Evolutionary conservation across 768 basidiomycete species (phyloP).

Genomic region (Candolleomyces efflorescens): DNA sequence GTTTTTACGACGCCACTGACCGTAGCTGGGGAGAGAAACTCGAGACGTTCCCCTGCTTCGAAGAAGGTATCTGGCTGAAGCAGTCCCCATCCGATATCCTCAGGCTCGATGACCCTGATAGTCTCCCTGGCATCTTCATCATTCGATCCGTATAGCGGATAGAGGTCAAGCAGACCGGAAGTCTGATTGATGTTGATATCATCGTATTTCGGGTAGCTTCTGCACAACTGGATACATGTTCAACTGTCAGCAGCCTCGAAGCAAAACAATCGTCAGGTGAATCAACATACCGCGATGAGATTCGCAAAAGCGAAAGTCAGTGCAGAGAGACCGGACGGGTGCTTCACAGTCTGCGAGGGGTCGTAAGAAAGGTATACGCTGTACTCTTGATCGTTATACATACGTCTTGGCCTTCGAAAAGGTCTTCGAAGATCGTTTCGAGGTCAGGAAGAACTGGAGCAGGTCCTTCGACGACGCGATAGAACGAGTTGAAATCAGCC

Average conservation of each 20-base stretch:
- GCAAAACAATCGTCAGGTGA: neutral
- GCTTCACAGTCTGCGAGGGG: constrained; percentile 20
- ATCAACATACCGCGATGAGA: constrained; percentile 36
- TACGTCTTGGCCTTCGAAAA: neutral
- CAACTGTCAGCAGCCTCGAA: constrained; percentile 52
- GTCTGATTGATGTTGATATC: constrained; percentile 45
- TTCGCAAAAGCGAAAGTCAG: constrained; percentile 66
- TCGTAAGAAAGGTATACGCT: neutral
- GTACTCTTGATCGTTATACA: neutral
- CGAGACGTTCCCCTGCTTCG: constrained; percentile 38
- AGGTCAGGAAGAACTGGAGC: neutral
- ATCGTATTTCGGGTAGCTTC: constrained; percentile 52
- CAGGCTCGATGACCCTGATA: constrained; percentile 33
- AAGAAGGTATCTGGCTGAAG: constrained; percentile 52
- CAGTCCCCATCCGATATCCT: constrained; percentile 42
- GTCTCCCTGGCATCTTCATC: constrained; percentile 27
- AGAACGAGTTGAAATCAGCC: neutral
- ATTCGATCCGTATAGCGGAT: constrained; percentile 17
- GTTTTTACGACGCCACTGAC: no score
- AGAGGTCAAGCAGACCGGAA: constrained; percentile 21
- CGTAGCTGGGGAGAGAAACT: constrained; percentile 50
- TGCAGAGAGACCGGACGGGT: constrained; percentile 56
- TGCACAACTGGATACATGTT: constrained; percentile 32
- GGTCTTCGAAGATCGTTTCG: neutral
- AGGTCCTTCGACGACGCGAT: neutral